These are phyloP conservation scores for Exidia glandulosa DNA, from an alignment of 768 basidiomycete genomes.

Conservation along the genomic window DNA sequence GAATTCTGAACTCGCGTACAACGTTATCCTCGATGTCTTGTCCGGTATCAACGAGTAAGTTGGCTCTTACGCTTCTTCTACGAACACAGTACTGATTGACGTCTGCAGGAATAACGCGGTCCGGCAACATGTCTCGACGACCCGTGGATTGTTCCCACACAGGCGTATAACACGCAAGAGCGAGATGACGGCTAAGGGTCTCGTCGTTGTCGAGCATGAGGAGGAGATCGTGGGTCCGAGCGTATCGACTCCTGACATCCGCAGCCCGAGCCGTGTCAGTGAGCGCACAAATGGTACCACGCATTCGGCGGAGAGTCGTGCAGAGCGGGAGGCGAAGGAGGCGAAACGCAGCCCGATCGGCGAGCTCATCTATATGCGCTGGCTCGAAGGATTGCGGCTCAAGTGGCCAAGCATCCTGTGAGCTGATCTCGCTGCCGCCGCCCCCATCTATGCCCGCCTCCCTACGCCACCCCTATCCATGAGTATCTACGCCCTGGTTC, in stretches of 20 bases:
- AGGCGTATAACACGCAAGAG: constrained; percentile 67
- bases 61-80: neutral
- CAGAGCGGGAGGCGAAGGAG: constrained; percentile 36
- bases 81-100: constrained; percentile 1
- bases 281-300: constrained; percentile 10
- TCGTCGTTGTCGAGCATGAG: constrained; percentile 73
- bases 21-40: constrained; percentile 78
- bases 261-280: constrained; percentile 17
- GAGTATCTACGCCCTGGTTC: no score
- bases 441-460: neutral
- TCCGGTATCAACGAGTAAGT: constrained; percentile 86
- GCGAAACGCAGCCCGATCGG: constrained; percentile 65
- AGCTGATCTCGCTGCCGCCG: neutral
- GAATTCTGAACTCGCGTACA: constrained; percentile 80
- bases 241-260: constrained; percentile 5
- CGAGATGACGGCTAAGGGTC: constrained; percentile 75
- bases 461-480: neutral
- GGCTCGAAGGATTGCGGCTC: constrained; percentile 84
- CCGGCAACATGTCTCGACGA: constrained; percentile 70
- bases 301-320: constrained; percentile 24
- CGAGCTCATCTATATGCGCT: constrained; percentile 92
- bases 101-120: constrained; percentile 60
- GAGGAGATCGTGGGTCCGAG: constrained; percentile 54
- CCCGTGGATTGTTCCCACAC: constrained; percentile 73
- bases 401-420: constrained; percentile 56